phyloP scores from a whole-genome alignment of 257 asterid species.

The Nicotiana benthamiana region DNA sequence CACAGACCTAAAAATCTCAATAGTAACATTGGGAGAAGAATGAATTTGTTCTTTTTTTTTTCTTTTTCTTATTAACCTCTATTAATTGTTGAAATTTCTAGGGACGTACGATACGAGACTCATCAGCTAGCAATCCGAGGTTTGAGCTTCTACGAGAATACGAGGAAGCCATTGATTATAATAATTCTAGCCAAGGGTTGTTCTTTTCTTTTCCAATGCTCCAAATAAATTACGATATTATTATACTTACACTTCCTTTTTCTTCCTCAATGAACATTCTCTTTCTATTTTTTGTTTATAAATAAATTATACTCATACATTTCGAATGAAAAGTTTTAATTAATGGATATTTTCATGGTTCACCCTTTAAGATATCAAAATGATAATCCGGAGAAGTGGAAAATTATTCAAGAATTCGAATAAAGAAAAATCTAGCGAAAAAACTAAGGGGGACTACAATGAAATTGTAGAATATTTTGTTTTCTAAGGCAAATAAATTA shows the following conservation, averaged over 20 bases:
- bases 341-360: no score
- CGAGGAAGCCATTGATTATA: background rate
- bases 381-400: no score
- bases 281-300: no score
- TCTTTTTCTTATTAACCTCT: background rate
- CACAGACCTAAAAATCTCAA: no score
- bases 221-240: background rate
- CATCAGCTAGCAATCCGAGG: background rate
- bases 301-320: no score
- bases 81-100: background rate
- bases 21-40: background rate
- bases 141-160: background rate
- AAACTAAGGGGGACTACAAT: no score
- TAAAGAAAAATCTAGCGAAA: no score
- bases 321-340: no score
- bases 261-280: background rate
- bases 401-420: no score
- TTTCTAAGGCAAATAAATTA: no score
- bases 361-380: no score
- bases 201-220: background rate
- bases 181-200: background rate
- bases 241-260: background rate
- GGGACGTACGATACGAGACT: background rate
- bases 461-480: no score
- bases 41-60: background rate